Evolutionary conservation across 495 filamentous ascomycete species (phyloP).

Genomic region (Aspergillus coremiiformis): DNA sequence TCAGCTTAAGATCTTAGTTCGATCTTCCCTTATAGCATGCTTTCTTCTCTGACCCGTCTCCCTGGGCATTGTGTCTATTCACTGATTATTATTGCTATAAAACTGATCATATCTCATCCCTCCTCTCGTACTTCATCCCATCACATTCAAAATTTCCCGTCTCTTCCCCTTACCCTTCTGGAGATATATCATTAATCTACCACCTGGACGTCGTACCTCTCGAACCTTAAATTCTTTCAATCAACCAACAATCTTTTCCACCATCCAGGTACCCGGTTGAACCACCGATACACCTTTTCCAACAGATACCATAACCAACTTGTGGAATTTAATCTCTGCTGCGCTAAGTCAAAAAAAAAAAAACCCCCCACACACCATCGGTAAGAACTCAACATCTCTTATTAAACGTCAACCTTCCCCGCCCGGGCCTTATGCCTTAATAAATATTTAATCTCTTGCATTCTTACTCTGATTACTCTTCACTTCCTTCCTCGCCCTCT

Average conservation of each 20-base stretch:
- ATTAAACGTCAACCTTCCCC: not conserved
- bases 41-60: conserved; percentile 37
- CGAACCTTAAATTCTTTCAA: conserved; percentile 2
- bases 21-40: conserved; percentile 42
- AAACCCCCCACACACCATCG: not conserved
- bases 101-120: conserved; percentile 15
- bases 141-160: conserved; percentile 8
- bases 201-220: conserved; percentile 6
- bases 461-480: not conserved
- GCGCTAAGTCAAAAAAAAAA: not conserved
- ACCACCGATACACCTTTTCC: not conserved
- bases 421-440: not conserved
- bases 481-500: not conserved
- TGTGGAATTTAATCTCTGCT: not conserved
- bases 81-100: conserved; percentile 14
- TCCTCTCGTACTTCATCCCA: conserved; percentile 11
- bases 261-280: not conserved
- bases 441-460: not conserved
- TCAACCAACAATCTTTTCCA: not conserved
- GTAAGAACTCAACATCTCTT: not conserved
- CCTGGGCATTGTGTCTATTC: conserved; percentile 29
- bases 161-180: conserved; percentile 5
- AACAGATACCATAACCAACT: not conserved
- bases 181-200: conserved; percentile 23
- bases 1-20: conserved; percentile 45